Evolutionary conservation across 805 yeast species (phyloP).

Genomic region (Metschnikowia cubensis): DNA sequence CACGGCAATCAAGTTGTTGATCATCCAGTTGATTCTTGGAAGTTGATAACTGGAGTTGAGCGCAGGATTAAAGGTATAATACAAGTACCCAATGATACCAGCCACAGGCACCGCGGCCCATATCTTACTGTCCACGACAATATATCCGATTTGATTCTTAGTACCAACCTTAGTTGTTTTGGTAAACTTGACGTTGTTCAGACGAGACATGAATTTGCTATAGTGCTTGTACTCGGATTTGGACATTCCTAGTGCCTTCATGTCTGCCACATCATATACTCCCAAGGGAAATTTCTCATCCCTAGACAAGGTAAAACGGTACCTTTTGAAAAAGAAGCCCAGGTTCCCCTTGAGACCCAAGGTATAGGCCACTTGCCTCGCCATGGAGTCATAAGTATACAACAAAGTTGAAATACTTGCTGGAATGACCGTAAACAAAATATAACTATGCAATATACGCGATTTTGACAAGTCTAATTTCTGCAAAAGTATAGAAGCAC

Average conservation of each 20-base stretch:
- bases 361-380: constrained; percentile 26
- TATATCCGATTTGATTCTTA: constrained; percentile 23
- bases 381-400: constrained; percentile 21
- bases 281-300: constrained; percentile 40
- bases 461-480: constrained; percentile 29
- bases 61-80: constrained; percentile 14
- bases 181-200: constrained; percentile 15
- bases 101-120: constrained; percentile 17
- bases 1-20: constrained; percentile 41
- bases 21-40: constrained; percentile 40
- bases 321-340: constrained; percentile 30
- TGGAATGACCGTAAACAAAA: constrained; percentile 30
- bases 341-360: constrained; percentile 21
- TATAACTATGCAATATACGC: constrained; percentile 30
- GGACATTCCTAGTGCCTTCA: constrained; percentile 3
- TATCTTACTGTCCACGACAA: constrained; percentile 21
- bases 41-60: constrained; percentile 7
- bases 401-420: constrained; percentile 18
- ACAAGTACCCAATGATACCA: constrained; percentile 12
- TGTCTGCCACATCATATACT: constrained; percentile 19
- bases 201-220: constrained; percentile 11
- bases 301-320: constrained; percentile 37
- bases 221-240: constrained; percentile 7
- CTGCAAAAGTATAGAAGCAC: constrained; percentile 35
- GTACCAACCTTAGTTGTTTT: constrained; percentile 24